Evolutionary conservation across 306 rosid species (phyloP).

Genomic region (Mimosa pudica): DNA sequence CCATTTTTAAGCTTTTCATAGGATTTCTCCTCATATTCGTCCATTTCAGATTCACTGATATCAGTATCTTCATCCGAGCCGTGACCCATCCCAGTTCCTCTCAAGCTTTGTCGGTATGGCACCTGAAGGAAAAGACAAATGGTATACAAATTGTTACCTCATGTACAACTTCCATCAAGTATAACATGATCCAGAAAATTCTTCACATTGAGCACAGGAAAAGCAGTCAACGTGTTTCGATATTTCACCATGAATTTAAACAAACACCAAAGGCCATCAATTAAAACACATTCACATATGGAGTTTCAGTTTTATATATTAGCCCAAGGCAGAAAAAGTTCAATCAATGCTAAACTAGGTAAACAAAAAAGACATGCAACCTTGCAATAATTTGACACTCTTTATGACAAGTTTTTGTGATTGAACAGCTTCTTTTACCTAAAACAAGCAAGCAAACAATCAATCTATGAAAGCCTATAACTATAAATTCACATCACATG

Average conservation of each 20-base stretch:
- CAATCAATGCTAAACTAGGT: neutral
- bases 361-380: conserved; percentile 7
- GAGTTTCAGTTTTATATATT: conserved; percentile 1
- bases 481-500: neutral
- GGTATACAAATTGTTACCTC: conserved; percentile 22
- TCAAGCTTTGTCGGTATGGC: conserved; percentile 34
- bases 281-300: conserved; percentile 1
- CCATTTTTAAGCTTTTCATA: conserved; percentile 72
- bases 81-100: conserved; percentile 46
- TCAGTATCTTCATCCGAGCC: conserved; percentile 56
- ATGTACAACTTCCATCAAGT: conserved; percentile 8
- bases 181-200: conserved; percentile 14
- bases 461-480: neutral
- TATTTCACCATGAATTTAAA: neutral
- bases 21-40: conserved; percentile 55
- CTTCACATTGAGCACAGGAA: conserved; percentile 2
- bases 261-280: neutral
- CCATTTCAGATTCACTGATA: conserved; percentile 62
- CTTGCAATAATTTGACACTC: neutral
- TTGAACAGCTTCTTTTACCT: neutral
- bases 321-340: conserved; percentile 7
- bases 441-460: conserved; percentile 11
- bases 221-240: neutral
- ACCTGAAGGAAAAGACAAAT: conserved; percentile 40
- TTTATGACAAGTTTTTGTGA: neutral